Conservation (phyloP, 2,329 filamentous ascomycete genomes). For the Verticillium isaacii region DNA sequence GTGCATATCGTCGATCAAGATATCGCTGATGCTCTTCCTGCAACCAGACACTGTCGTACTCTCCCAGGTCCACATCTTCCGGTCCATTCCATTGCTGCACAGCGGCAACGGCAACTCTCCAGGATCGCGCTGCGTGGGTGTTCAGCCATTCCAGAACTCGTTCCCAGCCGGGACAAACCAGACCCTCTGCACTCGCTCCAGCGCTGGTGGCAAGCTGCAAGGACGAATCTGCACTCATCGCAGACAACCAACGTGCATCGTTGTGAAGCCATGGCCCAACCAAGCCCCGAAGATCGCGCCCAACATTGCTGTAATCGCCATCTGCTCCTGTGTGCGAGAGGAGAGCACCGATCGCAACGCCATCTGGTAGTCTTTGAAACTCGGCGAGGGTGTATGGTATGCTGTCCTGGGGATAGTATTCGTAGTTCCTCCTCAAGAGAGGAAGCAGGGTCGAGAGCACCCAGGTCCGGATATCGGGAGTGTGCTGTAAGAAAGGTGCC, state of each 20-base stretch:
- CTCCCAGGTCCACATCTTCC: slow-evolving; percentile 63
- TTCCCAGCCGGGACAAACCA: slow-evolving; percentile 60
- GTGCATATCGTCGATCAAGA: slow-evolving; percentile 61
- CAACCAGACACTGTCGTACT: slow-evolving; percentile 51
- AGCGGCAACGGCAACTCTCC: slow-evolving; percentile 57
- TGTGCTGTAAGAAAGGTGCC: slow-evolving; percentile 60
- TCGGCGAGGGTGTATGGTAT: slow-evolving; percentile 50
- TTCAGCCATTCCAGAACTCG: slow-evolving; percentile 64
- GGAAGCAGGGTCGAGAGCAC: slow-evolving; percentile 65
- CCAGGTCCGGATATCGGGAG: slow-evolving; percentile 61
- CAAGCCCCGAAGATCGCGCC: slow-evolving; percentile 62
- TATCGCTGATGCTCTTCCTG: slow-evolving; percentile 55
- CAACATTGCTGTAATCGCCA: slow-evolving; percentile 37
- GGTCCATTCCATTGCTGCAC: slow-evolving; percentile 72
- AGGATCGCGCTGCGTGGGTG: slow-evolving; percentile 52
- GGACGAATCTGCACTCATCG: slow-evolving; percentile 13
- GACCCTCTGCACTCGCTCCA: slow-evolving; percentile 15
- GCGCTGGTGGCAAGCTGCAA: slow-evolving; percentile 14
- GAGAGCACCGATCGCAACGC: slow-evolving; percentile 54
- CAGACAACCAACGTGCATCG: slow-evolving; percentile 50
- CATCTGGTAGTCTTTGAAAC: slow-evolving; percentile 59
- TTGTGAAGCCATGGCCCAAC: slow-evolving; percentile 72
- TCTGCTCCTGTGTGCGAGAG: slow-evolving; percentile 50
- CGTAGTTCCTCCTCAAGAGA: slow-evolving; percentile 61
- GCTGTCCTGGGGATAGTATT: slow-evolving; percentile 57